These are phyloP conservation scores for Penicillium sp. DNA, from an alignment of 2,329 filamentous ascomycete genomes.

Conservation along the genomic window DNA sequence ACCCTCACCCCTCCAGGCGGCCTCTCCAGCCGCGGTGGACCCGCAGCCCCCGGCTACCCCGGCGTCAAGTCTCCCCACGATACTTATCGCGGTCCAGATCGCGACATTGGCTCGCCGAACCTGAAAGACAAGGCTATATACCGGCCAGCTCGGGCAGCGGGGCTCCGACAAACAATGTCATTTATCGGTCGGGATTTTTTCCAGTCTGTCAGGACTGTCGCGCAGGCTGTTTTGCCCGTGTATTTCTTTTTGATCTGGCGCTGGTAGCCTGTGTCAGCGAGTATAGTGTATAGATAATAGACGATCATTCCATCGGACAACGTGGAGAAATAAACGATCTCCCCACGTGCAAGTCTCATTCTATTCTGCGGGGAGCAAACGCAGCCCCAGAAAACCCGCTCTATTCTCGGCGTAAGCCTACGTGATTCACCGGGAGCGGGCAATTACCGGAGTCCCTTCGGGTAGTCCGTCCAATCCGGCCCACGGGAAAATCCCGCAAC, in stretches of 20 bases:
- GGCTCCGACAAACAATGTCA: constrained; percentile 29
- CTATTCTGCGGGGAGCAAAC: not conserved
- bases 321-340: not conserved
- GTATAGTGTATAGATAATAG: constrained; percentile 17
- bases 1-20: constrained; percentile 28
- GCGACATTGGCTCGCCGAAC: constrained; percentile 17
- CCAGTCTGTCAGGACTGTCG: constrained; percentile 61
- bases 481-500: constrained; percentile 18
- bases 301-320: not conserved
- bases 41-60: constrained; percentile 20
- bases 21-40: constrained; percentile 29
- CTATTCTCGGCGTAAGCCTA: not conserved
- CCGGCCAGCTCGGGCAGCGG: constrained; percentile 19
- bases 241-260: constrained; percentile 67
- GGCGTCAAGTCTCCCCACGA: constrained; percentile 18
- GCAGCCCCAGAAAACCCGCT: not conserved
- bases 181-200: constrained; percentile 61
- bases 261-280: constrained; percentile 46
- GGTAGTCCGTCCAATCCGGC: constrained; percentile 17
- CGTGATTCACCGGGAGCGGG: constrained; percentile 11
- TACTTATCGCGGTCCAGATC: constrained; percentile 24
- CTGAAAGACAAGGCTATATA: constrained; percentile 31
- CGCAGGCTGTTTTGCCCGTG: constrained; percentile 60
- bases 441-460: constrained; percentile 16
- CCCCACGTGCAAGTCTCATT: not conserved